Evolutionary conservation across 169 alveolate species (phyloP).

Genomic region (Fabrea salina): DNA sequence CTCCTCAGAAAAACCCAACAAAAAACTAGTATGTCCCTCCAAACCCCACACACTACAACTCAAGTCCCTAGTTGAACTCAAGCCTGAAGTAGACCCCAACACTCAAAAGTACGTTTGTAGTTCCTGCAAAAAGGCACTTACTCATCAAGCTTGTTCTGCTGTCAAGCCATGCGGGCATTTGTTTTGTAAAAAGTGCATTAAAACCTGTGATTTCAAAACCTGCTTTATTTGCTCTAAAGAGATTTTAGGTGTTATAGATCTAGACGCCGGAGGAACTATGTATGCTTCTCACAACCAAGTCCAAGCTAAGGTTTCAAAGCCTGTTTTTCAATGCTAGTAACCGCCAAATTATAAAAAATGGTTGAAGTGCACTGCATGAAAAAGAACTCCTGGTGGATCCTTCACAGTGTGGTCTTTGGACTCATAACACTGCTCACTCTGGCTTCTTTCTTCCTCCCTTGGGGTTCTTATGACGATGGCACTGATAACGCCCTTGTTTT

Average conservation of each 20-base stretch:
- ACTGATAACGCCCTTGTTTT: no score
- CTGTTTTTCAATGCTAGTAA: constrained; percentile 46
- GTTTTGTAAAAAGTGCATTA: constrained; percentile 45
- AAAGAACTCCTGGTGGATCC: background rate
- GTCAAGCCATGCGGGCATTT: constrained; percentile 65
- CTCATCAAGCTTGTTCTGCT: constrained; percentile 57
- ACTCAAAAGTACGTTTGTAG: constrained; percentile 54
- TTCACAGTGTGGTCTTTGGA: no score
- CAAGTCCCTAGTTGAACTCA: background rate
- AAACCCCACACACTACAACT: background rate
- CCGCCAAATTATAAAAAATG: background rate
- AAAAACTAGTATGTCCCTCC: constrained; percentile 14
- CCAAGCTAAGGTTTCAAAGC: constrained; percentile 44
- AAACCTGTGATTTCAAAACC: background rate
- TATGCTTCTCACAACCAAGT: constrained; percentile 63
- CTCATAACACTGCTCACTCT: no score
- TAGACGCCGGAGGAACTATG: constrained; percentile 71
- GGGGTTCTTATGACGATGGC: no score
- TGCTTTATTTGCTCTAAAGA: constrained; percentile 5
- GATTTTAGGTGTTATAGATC: constrained; percentile 19
- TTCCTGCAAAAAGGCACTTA: constrained; percentile 69
- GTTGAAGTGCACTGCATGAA: background rate
- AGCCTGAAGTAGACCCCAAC: background rate
- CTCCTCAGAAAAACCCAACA: background rate
- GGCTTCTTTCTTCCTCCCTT: no score